Evolutionary conservation across 257 asterid genomes (phyloP), one percentile per base, ranked within the genome.

Genomic region (Nemophila menziesii): DNA sequence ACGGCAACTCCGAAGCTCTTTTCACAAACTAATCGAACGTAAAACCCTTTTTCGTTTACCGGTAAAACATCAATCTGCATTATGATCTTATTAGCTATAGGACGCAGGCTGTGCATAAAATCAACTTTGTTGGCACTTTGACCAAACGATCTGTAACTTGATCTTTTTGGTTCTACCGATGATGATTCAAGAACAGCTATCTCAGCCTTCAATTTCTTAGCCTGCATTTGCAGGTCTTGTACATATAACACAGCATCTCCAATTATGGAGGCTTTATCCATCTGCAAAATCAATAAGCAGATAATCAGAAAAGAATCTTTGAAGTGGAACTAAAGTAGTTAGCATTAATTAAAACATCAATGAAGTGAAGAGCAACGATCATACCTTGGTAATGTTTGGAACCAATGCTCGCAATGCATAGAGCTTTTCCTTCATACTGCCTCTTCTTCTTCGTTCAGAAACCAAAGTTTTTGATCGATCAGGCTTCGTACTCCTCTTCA

Each of bases 241-340:
- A 85, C 55, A 23, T 85, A 85, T 13, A 33, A 42, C 45, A 73
- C 77, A 0, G 93, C 87, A 40, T 85, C 93, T 9, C 78, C 95
- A 1, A 80, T 71, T 15, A 84, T 80, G 4, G 95, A 84, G 43
- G 95, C 95, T 59, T 84, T 84, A 22, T 84, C 93, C 93, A 84
- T 80, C 93, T 83, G 70, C 71, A 56, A n/a, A 11, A 15, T 2
- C 36, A 10, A 29, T 7, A 7, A 2, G 9, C 36, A 29, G 12
- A 29, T 29, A n/a, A n/a, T n/a, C n/a, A n/a, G n/a, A n/a, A n/a
- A n/a, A n/a, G n/a, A n/a, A n/a, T n/a, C n/a, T n/a, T n/a, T n/a
- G n/a, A n/a, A n/a, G n/a, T n/a, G n/a, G n/a, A n/a, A n/a, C n/a
- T n/a, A n/a, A n/a, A n/a, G n/a, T n/a, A n/a, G n/a, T n/a, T n/a